Evolutionary conservation across 805 yeast species (phyloP), one percentile per base, ranked within the genome.

Genomic region (Torulaspora indica): DNA sequence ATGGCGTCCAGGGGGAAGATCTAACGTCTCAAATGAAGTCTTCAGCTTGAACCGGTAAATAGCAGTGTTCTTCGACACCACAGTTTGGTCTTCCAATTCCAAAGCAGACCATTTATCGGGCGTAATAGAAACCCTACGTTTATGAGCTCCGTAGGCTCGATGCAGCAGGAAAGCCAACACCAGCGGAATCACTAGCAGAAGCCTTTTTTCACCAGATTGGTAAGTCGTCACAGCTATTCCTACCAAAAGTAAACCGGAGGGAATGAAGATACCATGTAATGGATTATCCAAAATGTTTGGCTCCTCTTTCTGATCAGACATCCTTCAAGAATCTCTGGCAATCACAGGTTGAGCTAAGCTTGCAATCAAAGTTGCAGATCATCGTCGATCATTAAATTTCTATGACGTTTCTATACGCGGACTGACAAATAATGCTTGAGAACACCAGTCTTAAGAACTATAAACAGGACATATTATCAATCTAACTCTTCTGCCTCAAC

Each of bases 1-100:
- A 61, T 83, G 85, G 58, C 82, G 86, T 27, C 93, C 93, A 33
- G 84, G 76, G 18, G 91, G 89, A 37, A 84, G 73, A 43, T 77
- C 71, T 53, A 85, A 69, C 7, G 75, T 70, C 55, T 83, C 89
- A 32, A 75, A 73, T 4, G 78, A 79, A 43, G 79, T 74, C 46
- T 69, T 69, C 55, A 85, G 68, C 56, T 78, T 78, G 68, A 85
- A 85, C 47, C 93, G 71, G 61, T 84, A 85, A 47, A 85, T 67
- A 34, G 90, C 89, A 5, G 82, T 66, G 64, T 85, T 81, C 55
- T 75, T 81, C 9, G 86, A 77, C 45, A 85, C 73, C 41, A 85
- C 69, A 1, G 91, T 85, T 66, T 81, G 84, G 54, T 85, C 93
- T 25, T 78, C 70, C 55, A 85, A 67, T 64, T 85, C 93, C 54